A percentile compares a stretch with the other conserved stretches of the same genome.
These are phyloP conservation scores for Saccharomyces hybrid DNA, from an alignment of 1,139 yeast species.

Conservation along the genomic window DNA sequence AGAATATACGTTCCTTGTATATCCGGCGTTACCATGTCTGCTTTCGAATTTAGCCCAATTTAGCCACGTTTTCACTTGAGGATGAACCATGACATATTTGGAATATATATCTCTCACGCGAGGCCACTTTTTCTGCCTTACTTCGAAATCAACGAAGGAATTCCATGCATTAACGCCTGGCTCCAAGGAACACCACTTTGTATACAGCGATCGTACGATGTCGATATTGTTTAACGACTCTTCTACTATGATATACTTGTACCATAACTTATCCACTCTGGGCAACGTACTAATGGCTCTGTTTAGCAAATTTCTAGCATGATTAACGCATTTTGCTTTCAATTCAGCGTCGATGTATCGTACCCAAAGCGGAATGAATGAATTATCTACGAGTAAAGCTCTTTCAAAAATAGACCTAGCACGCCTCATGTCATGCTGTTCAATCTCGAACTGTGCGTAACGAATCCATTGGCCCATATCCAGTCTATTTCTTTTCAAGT, in stretches of 20 bases:
- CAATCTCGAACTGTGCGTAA: slow-evolving; percentile 82
- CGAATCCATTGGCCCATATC: slow-evolving; percentile 87
- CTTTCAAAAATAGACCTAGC: slow-evolving; percentile 87
- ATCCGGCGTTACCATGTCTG: slow-evolving; percentile 41
- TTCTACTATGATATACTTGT: slow-evolving; percentile 69
- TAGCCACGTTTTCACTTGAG: slow-evolving; percentile 55
- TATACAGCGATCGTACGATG: slow-evolving; percentile 60
- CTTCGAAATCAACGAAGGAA: slow-evolving; percentile 66
- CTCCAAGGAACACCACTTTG: slow-evolving; percentile 76
- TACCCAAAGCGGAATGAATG: slow-evolving; percentile 78
- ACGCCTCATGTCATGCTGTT: slow-evolving; percentile 66
- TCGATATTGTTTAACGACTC: slow-evolving; percentile 62
- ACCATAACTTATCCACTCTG: slow-evolving; percentile 80
- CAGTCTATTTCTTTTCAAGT: slow-evolving; percentile 69
- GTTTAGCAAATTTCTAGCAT: slow-evolving; percentile 79
- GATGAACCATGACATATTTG: slow-evolving; percentile 49
- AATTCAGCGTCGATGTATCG: slow-evolving; percentile 76
- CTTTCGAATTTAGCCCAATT: slow-evolving; percentile 56
- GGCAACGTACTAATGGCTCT: slow-evolving; percentile 73
- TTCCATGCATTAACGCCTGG: slow-evolving; percentile 60
- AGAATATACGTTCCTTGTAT: slow-evolving; percentile 58
- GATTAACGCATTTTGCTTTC: slow-evolving; percentile 65
- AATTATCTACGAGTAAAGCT: slow-evolving; percentile 70
- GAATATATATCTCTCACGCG: slow-evolving; percentile 53
- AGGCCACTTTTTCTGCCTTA: slow-evolving; percentile 46